A percentile compares a stretch with the other conserved stretches of the same genome.
Conservation (phyloP, 176 grass and related monocot species). For the Carex littledalei region DNA sequence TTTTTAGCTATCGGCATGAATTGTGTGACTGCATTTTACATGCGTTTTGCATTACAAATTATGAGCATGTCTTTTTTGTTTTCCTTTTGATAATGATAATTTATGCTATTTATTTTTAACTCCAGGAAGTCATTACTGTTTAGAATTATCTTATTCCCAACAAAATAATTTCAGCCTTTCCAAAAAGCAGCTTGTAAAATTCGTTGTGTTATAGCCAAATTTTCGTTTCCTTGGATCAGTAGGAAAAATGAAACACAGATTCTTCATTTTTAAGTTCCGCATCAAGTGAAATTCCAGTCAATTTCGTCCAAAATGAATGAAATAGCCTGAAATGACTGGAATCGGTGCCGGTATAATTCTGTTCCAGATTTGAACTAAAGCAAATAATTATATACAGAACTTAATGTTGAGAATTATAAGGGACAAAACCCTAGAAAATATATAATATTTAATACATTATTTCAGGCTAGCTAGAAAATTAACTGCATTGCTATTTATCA, state of each 20-base stretch:
- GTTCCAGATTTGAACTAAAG: not conserved
- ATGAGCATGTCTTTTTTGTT: too few species aligned
- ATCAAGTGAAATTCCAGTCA: not conserved
- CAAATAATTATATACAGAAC: not conserved
- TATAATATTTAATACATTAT: not conserved
- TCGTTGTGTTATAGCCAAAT: too few species aligned
- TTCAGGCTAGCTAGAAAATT: not conserved
- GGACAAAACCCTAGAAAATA: not conserved
- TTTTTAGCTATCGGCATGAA: too few species aligned
- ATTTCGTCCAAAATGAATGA: not conserved
- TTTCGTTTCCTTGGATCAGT: too few species aligned
- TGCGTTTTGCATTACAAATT: too few species aligned
- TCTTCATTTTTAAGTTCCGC: not conserved
- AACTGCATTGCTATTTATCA: not conserved
- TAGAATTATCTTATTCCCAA: too few species aligned
- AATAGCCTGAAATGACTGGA: not conserved
- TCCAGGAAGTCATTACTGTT: too few species aligned
- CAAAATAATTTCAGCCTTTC: too few species aligned
- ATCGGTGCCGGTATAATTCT: not conserved
- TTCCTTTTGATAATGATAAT: too few species aligned
- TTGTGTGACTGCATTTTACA: too few species aligned
- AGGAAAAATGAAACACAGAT: not conserved
- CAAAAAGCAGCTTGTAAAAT: too few species aligned
- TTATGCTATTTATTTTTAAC: too few species aligned
- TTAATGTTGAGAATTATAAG: not conserved